Conservation (phyloP, 2,329 filamentous ascomycete genomes). For the Scopulariopsis brevicaulis region DNA sequence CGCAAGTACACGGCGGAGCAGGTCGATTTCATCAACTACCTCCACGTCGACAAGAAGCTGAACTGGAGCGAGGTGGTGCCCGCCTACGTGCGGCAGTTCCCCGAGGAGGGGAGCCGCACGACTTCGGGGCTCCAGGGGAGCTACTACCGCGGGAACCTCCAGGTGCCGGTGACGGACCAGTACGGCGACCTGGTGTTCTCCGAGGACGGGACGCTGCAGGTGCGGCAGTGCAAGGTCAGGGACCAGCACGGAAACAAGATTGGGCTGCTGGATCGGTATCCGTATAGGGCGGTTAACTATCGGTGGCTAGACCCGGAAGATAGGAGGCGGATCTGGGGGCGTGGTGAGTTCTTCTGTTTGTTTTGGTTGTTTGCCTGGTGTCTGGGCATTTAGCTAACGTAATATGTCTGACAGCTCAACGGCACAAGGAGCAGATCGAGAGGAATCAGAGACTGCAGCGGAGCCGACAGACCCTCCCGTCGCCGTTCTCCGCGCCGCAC, state of each 20-base stretch:
- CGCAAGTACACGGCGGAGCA: conserved; percentile 31
- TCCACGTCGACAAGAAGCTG: conserved; percentile 29
- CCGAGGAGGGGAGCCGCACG: conserved; percentile 5
- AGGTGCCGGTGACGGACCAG: conserved; percentile 25
- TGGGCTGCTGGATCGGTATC: conserved; percentile 26
- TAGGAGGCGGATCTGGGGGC: conserved; percentile 23
- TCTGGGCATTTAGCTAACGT: background rate
- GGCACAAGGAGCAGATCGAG: conserved; percentile 6
- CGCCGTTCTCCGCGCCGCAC: background rate
- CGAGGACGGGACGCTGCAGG: conserved; percentile 18
- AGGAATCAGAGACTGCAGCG: conserved; percentile 1
- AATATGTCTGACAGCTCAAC: background rate
- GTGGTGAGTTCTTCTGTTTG: conserved; percentile 21
- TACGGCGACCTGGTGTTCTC: conserved; percentile 28
- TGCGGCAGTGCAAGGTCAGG: conserved; percentile 9
- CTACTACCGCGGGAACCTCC: conserved; percentile 31
- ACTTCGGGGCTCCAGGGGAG: conserved; percentile 24
- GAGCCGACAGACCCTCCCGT: conserved; percentile 4
- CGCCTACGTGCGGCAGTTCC: conserved; percentile 7
- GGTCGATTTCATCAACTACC: conserved; percentile 30
- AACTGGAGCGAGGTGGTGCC: conserved; percentile 18
- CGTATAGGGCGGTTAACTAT: conserved; percentile 33
- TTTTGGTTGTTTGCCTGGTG: background rate
- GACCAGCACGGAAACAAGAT: conserved; percentile 13
- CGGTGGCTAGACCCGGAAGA: conserved; percentile 28